Evolutionary conservation across 352 stramenopile genomes (phyloP).

Genomic region (Elongisporangium anandrum): DNA sequence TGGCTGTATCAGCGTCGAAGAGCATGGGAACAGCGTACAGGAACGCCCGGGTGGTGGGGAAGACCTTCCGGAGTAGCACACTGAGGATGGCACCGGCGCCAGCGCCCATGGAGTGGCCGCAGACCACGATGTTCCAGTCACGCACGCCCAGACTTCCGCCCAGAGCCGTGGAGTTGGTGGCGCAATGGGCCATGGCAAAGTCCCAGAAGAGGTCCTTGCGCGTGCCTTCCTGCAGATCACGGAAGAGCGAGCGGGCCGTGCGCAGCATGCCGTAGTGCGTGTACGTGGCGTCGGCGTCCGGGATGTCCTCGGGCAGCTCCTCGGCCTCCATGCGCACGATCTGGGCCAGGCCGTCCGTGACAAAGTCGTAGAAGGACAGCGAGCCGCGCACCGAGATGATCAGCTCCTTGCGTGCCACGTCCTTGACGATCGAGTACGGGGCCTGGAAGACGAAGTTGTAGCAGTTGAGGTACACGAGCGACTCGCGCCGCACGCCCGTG

Average conservation of each 20-base stretch:
- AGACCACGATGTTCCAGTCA: conserved; percentile 68
- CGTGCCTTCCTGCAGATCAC: conserved; percentile 48
- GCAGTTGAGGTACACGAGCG: conserved; percentile 76
- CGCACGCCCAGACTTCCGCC: conserved; percentile 8
- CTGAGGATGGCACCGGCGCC: conserved; percentile 66
- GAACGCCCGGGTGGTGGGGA: conserved; percentile 49
- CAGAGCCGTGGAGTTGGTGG: neutral
- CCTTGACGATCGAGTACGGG: conserved; percentile 72
- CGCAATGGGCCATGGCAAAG: conserved; percentile 51
- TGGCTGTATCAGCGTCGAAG: conserved; percentile 53
- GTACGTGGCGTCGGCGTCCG: conserved; percentile 35
- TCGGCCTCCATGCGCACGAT: conserved; percentile 54
- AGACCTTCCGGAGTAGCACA: conserved; percentile 55
- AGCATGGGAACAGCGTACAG: conserved; percentile 63
- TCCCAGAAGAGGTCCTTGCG: conserved; percentile 65
- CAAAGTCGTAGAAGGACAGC: conserved; percentile 77
- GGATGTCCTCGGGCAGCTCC: conserved; percentile 49
- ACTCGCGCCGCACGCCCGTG: conserved; percentile 48
- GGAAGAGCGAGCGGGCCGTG: conserved; percentile 58
- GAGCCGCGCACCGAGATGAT: conserved; percentile 74
- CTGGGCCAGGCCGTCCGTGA: conserved; percentile 66
- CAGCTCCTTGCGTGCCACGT: conserved; percentile 52
- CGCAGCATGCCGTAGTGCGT: conserved; percentile 75
- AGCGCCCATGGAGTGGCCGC: conserved; percentile 81
- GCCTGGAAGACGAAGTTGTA: conserved; percentile 76